Evolutionary conservation across 1,139 yeast genomes (phyloP).

Genomic region (Diutina mesorugosa): DNA sequence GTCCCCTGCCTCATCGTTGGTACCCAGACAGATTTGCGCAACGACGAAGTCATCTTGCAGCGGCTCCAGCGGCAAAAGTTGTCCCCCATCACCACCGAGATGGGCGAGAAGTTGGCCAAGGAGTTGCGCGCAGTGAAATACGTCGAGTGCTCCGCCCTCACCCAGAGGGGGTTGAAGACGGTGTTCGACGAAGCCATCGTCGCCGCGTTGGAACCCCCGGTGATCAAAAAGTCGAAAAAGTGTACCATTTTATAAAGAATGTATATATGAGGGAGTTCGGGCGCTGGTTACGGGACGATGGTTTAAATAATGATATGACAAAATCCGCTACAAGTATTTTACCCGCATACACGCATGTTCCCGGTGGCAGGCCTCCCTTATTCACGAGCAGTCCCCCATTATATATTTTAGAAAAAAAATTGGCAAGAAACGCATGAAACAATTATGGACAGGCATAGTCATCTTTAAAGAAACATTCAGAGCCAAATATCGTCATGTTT

Average conservation of each 20-base stretch:
- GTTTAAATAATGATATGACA: background rate
- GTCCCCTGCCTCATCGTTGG: conserved; percentile 95
- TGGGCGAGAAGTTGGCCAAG: conserved; percentile 86
- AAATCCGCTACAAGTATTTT: background rate
- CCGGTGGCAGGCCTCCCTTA: too few species aligned
- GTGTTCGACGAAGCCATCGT: conserved; percentile 97
- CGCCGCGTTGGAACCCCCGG: conserved; percentile 89
- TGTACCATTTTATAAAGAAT: conserved; percentile 59
- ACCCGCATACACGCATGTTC: too few species aligned
- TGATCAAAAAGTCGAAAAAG: conserved; percentile 68
- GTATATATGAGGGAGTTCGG: background rate
- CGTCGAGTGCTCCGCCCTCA: conserved; percentile 95
- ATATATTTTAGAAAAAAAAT: too few species aligned
- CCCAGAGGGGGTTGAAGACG: conserved; percentile 90
- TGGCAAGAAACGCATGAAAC: too few species aligned
- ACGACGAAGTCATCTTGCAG: conserved; percentile 81
- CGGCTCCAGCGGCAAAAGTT: conserved; percentile 85
- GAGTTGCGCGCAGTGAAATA: conserved; percentile 92
- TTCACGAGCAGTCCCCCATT: too few species aligned
- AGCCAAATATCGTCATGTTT: too few species aligned
- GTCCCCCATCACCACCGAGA: conserved; percentile 73
- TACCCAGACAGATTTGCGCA: conserved; percentile 89
- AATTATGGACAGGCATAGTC: too few species aligned
- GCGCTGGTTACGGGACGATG: background rate
- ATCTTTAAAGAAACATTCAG: too few species aligned